Conservation (phyloP, 495 filamentous ascomycete species). For the Penicillium dipodomyicola region DNA sequence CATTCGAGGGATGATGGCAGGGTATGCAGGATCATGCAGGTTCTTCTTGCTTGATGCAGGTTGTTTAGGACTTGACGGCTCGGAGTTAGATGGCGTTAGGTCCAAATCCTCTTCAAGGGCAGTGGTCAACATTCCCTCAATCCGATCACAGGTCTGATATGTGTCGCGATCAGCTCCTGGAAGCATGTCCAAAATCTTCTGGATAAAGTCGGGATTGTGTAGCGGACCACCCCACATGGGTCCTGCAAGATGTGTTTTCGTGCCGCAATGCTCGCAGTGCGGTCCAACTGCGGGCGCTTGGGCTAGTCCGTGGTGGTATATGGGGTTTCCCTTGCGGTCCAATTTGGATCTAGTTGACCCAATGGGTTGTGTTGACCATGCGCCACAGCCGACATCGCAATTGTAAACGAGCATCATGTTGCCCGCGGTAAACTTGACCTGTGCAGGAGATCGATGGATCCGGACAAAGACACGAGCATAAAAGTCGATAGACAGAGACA, state of each 20-base stretch:
- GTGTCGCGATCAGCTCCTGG: conserved; percentile 56
- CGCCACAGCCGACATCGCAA: conserved; percentile 85
- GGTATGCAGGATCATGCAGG: conserved; percentile 20
- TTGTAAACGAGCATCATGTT: conserved; percentile 92
- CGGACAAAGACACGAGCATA: conserved; percentile 91
- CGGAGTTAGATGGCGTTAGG: conserved; percentile 18
- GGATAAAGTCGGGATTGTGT: conserved; percentile 78
- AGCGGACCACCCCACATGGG: conserved; percentile 94
- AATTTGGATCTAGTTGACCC: conserved; percentile 59
- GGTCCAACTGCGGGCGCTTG: conserved; percentile 61
- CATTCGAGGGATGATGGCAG: conserved; percentile 37
- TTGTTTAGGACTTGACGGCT: conserved; percentile 2
- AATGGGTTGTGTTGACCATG: conserved; percentile 77
- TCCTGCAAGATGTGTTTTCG: conserved; percentile 80
- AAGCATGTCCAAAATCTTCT: conserved; percentile 67
- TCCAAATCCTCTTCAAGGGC: conserved; percentile 72
- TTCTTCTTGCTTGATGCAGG: neutral
- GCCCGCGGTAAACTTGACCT: conserved; percentile 83
- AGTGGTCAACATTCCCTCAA: conserved; percentile 88
- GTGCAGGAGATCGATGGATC: conserved; percentile 68
- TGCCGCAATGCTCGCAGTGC: conserved; percentile 77
- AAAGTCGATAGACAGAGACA: conserved; percentile 93
- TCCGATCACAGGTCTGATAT: conserved; percentile 75
- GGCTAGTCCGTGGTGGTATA: conserved; percentile 72
- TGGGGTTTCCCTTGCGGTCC: conserved; percentile 66